A percentile compares a stretch with the other conserved stretches of the same genome.
phyloP scores from a whole-genome alignment of 805 yeast genomes.

The Yamadazyma paraphyllophila region DNA sequence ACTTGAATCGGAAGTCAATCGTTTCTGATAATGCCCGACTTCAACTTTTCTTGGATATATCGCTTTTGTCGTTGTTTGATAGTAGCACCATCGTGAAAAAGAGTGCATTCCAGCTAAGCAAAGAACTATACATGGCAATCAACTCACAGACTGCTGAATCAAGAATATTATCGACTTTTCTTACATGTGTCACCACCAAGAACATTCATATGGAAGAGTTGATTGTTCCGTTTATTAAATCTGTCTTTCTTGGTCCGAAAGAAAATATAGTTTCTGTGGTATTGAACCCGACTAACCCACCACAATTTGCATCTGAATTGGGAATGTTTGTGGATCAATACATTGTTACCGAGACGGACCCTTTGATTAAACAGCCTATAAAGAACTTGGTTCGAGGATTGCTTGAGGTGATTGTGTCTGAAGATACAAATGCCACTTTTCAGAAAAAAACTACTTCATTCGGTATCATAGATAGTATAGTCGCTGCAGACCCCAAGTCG shows the following conservation, averaged over 20 bases:
- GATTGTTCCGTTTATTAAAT: neutral
- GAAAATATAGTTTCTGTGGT: neutral
- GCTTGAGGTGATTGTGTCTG: neutral
- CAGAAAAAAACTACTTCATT: neutral
- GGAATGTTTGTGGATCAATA: neutral
- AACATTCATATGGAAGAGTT: slow-evolving; percentile 42
- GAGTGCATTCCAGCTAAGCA: slow-evolving; percentile 54
- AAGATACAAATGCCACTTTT: neutral
- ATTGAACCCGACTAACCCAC: neutral
- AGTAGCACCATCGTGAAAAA: slow-evolving; percentile 64
- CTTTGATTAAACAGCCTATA: neutral
- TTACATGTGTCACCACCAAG: slow-evolving; percentile 65
- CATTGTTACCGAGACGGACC: neutral
- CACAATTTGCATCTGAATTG: neutral
- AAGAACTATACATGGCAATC: slow-evolving; percentile 41
- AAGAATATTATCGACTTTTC: slow-evolving; percentile 48
- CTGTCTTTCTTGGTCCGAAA: neutral
- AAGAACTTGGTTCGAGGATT: neutral
- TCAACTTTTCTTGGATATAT: slow-evolving; percentile 49
- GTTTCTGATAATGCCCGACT: slow-evolving; percentile 28
- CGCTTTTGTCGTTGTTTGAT: slow-evolving; percentile 49
- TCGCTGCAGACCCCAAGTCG: neutral
- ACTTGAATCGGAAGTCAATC: slow-evolving; percentile 34
- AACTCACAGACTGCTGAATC: slow-evolving; percentile 30
- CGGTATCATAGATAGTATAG: neutral